phyloP scores from a whole-genome alignment of 148 eudicot species.

The Linanthus parryae region DNA sequence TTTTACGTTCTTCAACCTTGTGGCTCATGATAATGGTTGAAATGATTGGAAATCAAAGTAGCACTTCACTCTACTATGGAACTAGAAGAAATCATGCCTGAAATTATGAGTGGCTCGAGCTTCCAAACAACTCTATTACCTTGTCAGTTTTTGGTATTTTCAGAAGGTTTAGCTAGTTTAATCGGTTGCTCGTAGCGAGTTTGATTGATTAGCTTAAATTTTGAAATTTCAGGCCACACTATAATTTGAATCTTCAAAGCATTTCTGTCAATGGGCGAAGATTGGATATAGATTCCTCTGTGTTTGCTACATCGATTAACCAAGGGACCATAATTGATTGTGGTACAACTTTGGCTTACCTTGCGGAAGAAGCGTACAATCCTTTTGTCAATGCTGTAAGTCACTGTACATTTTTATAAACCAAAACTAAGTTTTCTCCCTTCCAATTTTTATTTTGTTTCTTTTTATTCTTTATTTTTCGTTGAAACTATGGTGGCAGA shows the following conservation, averaged over 20 bases:
- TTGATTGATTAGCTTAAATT: constrained; percentile 1
- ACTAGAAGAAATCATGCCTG: too few relatives aligned
- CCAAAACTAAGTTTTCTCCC: neutral
- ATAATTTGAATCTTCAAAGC: constrained; percentile 77
- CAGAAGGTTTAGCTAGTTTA: too few relatives aligned
- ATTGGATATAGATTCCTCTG: constrained; percentile 55
- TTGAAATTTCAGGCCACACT: constrained; percentile 72
- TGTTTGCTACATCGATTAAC: constrained; percentile 58
- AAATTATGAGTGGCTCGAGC: too few relatives aligned
- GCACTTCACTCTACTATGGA: too few relatives aligned
- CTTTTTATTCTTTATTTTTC: neutral
- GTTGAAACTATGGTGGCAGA: neutral
- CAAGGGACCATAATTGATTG: constrained; percentile 91
- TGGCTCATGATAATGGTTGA: too few relatives aligned
- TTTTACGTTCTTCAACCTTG: too few relatives aligned
- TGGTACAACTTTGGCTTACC: constrained; percentile 92
- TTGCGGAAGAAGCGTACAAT: constrained; percentile 83
- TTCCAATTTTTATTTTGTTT: neutral
- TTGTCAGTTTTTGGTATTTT: too few relatives aligned
- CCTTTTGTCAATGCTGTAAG: constrained; percentile 84
- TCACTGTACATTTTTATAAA: too few relatives aligned
- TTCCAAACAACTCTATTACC: too few relatives aligned
- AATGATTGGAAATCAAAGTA: too few relatives aligned
- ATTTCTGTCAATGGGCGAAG: constrained; percentile 75
- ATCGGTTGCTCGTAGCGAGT: too few relatives aligned